These are phyloP conservation scores for Lepidium sativum DNA, from an alignment of 345 rosid genomes.

Conservation along the genomic window DNA sequence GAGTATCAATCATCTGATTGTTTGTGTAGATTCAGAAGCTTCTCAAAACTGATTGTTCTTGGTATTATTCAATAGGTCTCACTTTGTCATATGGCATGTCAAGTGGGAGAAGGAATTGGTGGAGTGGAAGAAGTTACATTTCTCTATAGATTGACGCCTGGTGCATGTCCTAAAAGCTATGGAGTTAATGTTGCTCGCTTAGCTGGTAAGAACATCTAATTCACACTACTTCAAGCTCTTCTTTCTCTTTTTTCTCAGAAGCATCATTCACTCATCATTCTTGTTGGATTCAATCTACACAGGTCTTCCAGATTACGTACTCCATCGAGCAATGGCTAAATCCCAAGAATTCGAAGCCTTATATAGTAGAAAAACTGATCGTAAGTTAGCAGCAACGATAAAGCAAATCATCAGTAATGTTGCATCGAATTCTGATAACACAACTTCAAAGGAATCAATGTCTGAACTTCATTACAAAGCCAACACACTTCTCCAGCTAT, in stretches of 20 bases:
- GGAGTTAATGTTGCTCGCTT: conserved; percentile 95
- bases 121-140: conserved; percentile 84
- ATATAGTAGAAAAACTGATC: conserved; percentile 35
- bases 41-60: background rate
- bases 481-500: conserved; percentile 30
- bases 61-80: conserved; percentile 49
- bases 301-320: conserved; percentile 74
- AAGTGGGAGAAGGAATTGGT: conserved; percentile 57
- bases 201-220: conserved; percentile 51
- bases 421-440: conserved; percentile 6
- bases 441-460: conserved; percentile 22
- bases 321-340: conserved; percentile 53
- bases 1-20: conserved; percentile 3
- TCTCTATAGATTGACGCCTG: conserved; percentile 69
- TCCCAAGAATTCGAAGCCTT: conserved; percentile 63
- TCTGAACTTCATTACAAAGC: conserved; percentile 43
- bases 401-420: conserved; percentile 30
- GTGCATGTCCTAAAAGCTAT: conserved; percentile 95
- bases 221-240: background rate
- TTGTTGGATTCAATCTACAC: conserved; percentile 10
- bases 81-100: conserved; percentile 88
- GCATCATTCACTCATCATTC: background rate
- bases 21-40: background rate
- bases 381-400: conserved; percentile 27
- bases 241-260: background rate